Percentiles rank a stretch among this genome's conserved stretches.
Conservation (phyloP, 2,329 filamentous ascomycete genomes). For the Corynespora cassiicola region DNA sequence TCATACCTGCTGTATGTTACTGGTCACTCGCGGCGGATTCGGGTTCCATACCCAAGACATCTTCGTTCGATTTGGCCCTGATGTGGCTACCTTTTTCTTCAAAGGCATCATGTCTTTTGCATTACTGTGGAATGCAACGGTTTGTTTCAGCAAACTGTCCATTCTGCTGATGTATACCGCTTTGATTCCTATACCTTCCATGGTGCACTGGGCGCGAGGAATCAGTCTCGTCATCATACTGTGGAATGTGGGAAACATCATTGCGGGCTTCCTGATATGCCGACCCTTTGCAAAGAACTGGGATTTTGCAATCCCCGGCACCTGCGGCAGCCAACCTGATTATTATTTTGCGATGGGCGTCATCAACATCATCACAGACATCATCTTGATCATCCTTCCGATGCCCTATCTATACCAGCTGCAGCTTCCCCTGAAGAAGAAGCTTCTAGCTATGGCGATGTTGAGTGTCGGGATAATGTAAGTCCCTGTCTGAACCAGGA, state of each 20-base stretch:
- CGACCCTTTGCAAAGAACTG: conserved; percentile 23
- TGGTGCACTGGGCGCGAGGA: conserved; percentile 9
- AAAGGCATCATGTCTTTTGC: conserved; percentile 27
- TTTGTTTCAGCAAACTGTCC: conserved; percentile 26
- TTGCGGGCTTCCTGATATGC: conserved; percentile 23
- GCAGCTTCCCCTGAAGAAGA: conserved; percentile 15
- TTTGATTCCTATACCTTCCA: conserved; percentile 18
- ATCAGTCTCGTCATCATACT: conserved; percentile 17
- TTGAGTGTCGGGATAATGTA: conserved; percentile 28
- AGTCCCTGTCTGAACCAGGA: too few species aligned
- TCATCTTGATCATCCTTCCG: conserved; percentile 20
- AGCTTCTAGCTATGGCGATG: conserved; percentile 19
- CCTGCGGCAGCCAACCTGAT: conserved; percentile 22
- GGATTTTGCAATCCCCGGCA: conserved; percentile 19
- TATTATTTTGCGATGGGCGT: conserved; percentile 23
- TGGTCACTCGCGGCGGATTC: conserved; percentile 25
- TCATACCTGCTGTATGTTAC: conserved; percentile 19
- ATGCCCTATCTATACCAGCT: conserved; percentile 26
- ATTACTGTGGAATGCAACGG: conserved; percentile 25
- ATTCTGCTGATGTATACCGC: conserved; percentile 25
- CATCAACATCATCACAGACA: conserved; percentile 26
- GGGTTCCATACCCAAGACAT: conserved; percentile 24
- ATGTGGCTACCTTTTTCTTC: conserved; percentile 23
- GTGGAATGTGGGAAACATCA: conserved; percentile 19
- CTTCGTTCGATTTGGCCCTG: conserved; percentile 19